Conservation (phyloP, 768 basidiomycete genomes). For the Tylopilus balloui region DNA sequence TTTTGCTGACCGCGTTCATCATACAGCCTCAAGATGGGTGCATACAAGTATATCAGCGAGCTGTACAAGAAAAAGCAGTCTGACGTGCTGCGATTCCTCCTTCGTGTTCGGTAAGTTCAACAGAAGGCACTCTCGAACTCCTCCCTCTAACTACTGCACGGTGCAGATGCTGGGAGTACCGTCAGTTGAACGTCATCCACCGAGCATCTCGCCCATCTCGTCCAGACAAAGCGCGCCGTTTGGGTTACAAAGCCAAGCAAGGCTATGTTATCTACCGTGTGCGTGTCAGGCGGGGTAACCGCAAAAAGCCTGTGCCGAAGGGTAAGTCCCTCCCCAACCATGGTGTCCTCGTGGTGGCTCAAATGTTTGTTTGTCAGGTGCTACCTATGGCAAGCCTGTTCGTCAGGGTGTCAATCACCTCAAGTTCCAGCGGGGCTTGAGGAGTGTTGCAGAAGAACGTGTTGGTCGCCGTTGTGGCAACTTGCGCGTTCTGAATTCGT, state of each 20-base stretch:
- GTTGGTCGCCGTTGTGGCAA: constrained; percentile 96
- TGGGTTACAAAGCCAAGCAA: constrained; percentile 99
- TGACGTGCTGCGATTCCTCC: constrained; percentile 95
- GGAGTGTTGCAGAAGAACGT: constrained; percentile 95
- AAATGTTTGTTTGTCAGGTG: constrained; percentile 52
- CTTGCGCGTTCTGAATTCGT: constrained; percentile 93
- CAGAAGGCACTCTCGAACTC: not conserved
- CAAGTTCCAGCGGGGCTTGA: constrained; percentile 92
- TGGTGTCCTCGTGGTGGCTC: not conserved
- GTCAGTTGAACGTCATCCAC: constrained; percentile 97
- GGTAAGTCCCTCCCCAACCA: constrained; percentile 45
- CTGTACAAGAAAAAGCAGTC: constrained; percentile 98
- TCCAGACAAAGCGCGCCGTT: constrained; percentile 97
- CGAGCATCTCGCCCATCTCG: constrained; percentile 97
- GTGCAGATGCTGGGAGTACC: constrained; percentile 93
- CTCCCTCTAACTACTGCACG: constrained; percentile 3
- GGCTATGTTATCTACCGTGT: constrained; percentile 98
- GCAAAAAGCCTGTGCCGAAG: constrained; percentile 98
- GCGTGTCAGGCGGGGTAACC: constrained; percentile 95
- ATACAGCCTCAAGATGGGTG: constrained; percentile 68
- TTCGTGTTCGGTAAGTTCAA: constrained; percentile 80
- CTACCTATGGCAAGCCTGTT: constrained; percentile 98
- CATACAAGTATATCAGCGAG: constrained; percentile 95
- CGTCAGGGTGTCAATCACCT: constrained; percentile 99
- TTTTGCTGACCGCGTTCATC: constrained; percentile 17